Evolutionary conservation across 177 flowering plant species (phyloP), one percentile per base, ranked within the genome.

Genomic region (Vitis hybrid): DNA sequence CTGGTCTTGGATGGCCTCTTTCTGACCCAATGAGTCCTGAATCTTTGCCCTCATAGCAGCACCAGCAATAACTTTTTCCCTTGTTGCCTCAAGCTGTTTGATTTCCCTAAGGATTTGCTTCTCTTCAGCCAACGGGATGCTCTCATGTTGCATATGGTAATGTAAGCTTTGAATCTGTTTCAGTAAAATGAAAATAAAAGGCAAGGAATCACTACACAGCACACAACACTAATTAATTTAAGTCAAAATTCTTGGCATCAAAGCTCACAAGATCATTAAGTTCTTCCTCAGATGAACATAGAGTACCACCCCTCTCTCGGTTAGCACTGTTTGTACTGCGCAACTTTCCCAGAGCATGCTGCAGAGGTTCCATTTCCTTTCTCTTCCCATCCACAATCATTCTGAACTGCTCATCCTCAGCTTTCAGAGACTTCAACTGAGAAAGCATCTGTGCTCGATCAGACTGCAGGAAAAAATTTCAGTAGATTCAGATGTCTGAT

Each of bases 261-360:
- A 24, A 66, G 63, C 93, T 83, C 86, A 95, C 99, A 70, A 81
- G 55, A 49, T 74, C 83, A 83, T 96, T 85, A 32, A 96, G 91
- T 81, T 93, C 98, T 84, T 84, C 91, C 82, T 91, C 98, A 40
- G 97, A 90, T 56, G 95, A 88, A 72, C 95, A 96, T 65, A 96
- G 46, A 55, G 78, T 83, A 67, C 74, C 76, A 72, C 91, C 86
- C 56, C 69, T 83, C 60, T 84, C 90, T 60, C 91, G 81, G 51
- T 80, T 82, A 57, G 72, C 75, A 76, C 48, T 70, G 72, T 77
- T 79, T 46, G 89, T 56, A 71, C 61, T 77, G 30, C 93, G 97
- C 71, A 93, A 77, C 84, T 87, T 82, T n/a, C 91, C 95, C 32
- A 95, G 73, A 67, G 92, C 97, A 67, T 90, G 85, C 59, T 87